These are phyloP conservation scores for Priceomyces castillae DNA, from an alignment of 805 yeast genomes.

Conservation along the genomic window DNA sequence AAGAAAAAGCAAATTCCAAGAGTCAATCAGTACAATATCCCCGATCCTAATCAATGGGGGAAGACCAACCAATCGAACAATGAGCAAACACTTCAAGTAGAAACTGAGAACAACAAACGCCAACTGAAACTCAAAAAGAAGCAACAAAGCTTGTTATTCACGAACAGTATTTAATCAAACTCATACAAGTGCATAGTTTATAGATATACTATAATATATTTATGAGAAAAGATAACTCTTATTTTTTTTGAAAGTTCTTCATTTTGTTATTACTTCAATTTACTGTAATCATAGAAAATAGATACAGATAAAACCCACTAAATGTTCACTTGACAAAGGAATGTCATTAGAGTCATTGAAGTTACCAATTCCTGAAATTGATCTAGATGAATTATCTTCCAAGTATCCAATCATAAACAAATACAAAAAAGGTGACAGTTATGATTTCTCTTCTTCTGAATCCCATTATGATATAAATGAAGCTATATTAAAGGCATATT, in stretches of 20 bases:
- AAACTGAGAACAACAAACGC: slow-evolving; percentile 15
- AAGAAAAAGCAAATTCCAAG: slow-evolving; percentile 47
- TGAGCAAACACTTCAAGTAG: too few species aligned
- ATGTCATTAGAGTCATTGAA: neutral
- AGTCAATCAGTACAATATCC: slow-evolving; percentile 47
- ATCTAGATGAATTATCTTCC: neutral
- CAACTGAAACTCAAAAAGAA: slow-evolving; percentile 19
- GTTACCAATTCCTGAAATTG: neutral
- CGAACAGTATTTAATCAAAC: slow-evolving; percentile 1
- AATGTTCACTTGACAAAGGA: too few species aligned
- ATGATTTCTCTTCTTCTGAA: slow-evolving; percentile 3
- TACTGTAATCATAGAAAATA: too few species aligned
- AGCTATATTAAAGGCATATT: slow-evolving; percentile 11
- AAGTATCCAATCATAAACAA: neutral
- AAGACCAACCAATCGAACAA: too few species aligned
- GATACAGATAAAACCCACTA: too few species aligned
- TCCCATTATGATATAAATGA: slow-evolving; percentile 17
- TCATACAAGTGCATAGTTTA: neutral
- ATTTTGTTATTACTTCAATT: neutral
- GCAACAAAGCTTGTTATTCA: slow-evolving; percentile 13
- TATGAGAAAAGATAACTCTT: too few species aligned
- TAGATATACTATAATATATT: too few species aligned
- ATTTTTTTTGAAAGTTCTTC: too few species aligned
- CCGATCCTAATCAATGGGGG: slow-evolving; percentile 22
- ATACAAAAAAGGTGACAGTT: neutral